Percentiles rank a stretch among this genome's conserved stretches.
These are phyloP conservation scores for Lodderomyces pseudojiufengensis DNA, from an alignment of 1,139 yeast genomes.

Conservation along the genomic window DNA sequence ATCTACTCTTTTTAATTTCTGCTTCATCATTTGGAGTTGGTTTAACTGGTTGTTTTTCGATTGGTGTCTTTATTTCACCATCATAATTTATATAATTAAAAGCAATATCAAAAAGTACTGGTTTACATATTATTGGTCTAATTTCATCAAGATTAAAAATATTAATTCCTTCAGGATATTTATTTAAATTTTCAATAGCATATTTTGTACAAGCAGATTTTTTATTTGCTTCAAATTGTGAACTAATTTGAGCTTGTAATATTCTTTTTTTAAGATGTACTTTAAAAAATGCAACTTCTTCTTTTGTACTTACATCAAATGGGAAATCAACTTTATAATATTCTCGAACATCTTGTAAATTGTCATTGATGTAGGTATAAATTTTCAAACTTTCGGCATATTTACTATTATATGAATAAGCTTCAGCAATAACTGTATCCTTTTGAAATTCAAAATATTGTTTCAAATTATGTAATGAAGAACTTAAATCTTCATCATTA, in stretches of 20 bases:
- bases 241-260: conserved; percentile 46
- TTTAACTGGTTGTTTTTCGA: conserved; percentile 1
- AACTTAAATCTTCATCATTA: conserved; percentile 67
- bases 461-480: conserved; percentile 49
- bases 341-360: conserved; percentile 9
- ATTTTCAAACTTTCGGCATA: conserved; percentile 57
- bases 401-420: conserved; percentile 44
- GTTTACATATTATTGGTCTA: conserved; percentile 68
- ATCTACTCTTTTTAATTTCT: conserved; percentile 29
- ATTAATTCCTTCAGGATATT: conserved; percentile 38
- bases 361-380: conserved; percentile 30
- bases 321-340: conserved; percentile 35
- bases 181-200: conserved; percentile 49
- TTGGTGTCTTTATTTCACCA: conserved; percentile 3
- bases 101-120: conserved; percentile 87
- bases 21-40: conserved; percentile 12
- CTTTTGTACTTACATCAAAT: conserved; percentile 34
- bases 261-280: conserved; percentile 26
- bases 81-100: conserved; percentile 67
- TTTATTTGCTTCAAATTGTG: conserved; percentile 38
- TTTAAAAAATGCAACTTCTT: conserved; percentile 28
- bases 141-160: conserved; percentile 48
- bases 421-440: conserved; percentile 43
- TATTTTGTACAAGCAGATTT: conserved; percentile 10
- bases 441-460: conserved; percentile 46